These are phyloP conservation scores for Leucogyrophana mollusca DNA, from an alignment of 768 basidiomycete species.

Conservation along the genomic window DNA sequence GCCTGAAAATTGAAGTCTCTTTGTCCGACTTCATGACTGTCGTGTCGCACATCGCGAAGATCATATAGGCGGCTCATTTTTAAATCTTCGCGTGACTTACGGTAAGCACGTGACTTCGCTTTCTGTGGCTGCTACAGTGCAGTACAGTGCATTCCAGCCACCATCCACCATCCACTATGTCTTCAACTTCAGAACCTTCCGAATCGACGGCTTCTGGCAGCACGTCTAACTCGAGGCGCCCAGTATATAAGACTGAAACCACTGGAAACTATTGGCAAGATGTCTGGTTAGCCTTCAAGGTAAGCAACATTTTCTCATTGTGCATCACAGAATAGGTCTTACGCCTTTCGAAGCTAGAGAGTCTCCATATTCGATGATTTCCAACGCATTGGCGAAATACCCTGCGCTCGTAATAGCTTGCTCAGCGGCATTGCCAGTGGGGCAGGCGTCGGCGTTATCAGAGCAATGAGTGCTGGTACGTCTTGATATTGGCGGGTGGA, in stretches of 20 bases:
- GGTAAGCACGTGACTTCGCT: too few species aligned
- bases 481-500: slow-evolving; percentile 7
- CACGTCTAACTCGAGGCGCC: slow-evolving; percentile 14
- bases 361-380: slow-evolving; percentile 51
- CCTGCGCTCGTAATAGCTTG: slow-evolving; percentile 75
- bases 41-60: too few species aligned
- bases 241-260: slow-evolving; percentile 28
- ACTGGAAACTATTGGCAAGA: slow-evolving; percentile 33
- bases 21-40: too few species aligned
- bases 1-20: too few species aligned
- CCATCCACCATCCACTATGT: too few species aligned
- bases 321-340: neutral
- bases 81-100: too few species aligned
- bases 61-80: too few species aligned
- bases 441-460: slow-evolving; percentile 70
- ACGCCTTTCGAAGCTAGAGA: slow-evolving; percentile 39
- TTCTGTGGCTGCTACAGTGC: too few species aligned
- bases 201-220: neutral
- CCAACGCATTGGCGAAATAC: slow-evolving; percentile 63
- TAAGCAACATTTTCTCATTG: too few species aligned
- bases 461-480: slow-evolving; percentile 65
- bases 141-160: too few species aligned
- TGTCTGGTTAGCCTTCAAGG: slow-evolving; percentile 29
- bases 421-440: slow-evolving; percentile 81
- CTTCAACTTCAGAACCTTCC: too few species aligned